These are phyloP conservation scores for Fusarium transvaalense DNA, from an alignment of 2,329 filamentous ascomycete genomes.

Conservation along the genomic window DNA sequence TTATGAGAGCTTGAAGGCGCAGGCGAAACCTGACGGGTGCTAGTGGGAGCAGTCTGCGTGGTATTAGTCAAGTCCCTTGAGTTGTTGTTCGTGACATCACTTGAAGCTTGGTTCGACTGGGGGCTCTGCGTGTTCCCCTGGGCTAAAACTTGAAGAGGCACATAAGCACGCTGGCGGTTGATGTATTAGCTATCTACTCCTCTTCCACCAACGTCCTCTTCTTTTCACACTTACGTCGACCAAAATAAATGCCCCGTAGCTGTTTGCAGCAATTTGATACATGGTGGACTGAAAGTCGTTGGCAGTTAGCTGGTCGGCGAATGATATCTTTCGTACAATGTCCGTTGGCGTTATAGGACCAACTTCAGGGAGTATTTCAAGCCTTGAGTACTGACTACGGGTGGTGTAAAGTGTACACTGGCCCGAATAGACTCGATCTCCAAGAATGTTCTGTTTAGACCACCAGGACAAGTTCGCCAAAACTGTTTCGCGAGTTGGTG, in stretches of 20 bases:
- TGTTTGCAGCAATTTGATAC: slow-evolving; percentile 23
- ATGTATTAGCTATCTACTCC: background rate
- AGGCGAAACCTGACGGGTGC: background rate
- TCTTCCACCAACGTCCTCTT: background rate
- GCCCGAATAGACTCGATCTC: slow-evolving; percentile 22
- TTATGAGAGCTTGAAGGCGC: background rate
- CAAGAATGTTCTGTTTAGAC: slow-evolving; percentile 28
- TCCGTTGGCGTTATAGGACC: slow-evolving; percentile 37
- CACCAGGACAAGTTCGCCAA: slow-evolving; percentile 31
- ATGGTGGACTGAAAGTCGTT: slow-evolving; percentile 46
- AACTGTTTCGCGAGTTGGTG: slow-evolving; percentile 32
- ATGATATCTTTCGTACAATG: slow-evolving; percentile 49
- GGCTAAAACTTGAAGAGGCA: slow-evolving; percentile 15
- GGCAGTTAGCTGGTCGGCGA: slow-evolving; percentile 44
- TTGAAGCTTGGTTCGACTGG: background rate
- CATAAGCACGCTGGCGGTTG: slow-evolving; percentile 15
- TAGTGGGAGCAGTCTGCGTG: background rate
- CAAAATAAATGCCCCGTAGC: slow-evolving; percentile 41
- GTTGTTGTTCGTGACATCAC: background rate
- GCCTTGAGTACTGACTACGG: slow-evolving; percentile 8
- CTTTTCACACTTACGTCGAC: slow-evolving; percentile 40
- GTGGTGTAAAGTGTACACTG: slow-evolving; percentile 39
- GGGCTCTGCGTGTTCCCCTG: background rate
- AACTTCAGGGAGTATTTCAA: slow-evolving; percentile 13
- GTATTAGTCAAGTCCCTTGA: background rate